Percentiles rank a stretch among this genome's conserved stretches.
phyloP scores from a whole-genome alignment of 345 rosid species.

The Arabis hirsuta region DNA sequence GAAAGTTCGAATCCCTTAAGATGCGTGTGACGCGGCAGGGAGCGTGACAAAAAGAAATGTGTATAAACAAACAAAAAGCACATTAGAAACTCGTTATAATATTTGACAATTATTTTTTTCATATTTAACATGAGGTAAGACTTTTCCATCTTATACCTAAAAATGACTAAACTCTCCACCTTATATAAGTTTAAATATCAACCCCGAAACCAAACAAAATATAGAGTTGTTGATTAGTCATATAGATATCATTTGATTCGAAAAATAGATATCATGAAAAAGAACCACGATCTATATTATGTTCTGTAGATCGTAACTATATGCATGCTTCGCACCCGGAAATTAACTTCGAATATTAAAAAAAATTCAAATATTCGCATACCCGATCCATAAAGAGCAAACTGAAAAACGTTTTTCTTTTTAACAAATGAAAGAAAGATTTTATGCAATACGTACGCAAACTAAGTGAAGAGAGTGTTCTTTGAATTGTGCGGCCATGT shows the following conservation, averaged over 20 bases:
- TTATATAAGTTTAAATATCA: constrained; percentile 4
- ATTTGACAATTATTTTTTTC: constrained; percentile 8
- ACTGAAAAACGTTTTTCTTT: too few relatives aligned
- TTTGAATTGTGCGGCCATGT: too few relatives aligned
- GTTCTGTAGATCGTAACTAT: too few relatives aligned
- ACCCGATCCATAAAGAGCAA: too few relatives aligned
- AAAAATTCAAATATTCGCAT: too few relatives aligned
- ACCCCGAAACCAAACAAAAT: constrained; percentile 20
- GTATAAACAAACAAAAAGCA: constrained; percentile 2
- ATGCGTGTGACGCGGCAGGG: constrained; percentile 35
- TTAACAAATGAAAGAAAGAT: too few relatives aligned
- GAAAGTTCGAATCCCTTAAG: constrained; percentile 29
- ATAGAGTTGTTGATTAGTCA: constrained; percentile 33
- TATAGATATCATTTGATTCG: neutral
- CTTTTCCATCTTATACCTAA: constrained; percentile 42
- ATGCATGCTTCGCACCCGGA: too few relatives aligned
- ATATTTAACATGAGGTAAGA: constrained; percentile 44
- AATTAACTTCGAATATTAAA: too few relatives aligned
- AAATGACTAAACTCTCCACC: constrained; percentile 23
- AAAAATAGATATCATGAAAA: too few relatives aligned
- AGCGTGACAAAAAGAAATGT: constrained; percentile 15
- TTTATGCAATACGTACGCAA: too few relatives aligned
- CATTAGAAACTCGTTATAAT: constrained; percentile 11
- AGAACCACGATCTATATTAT: too few relatives aligned
- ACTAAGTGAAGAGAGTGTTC: too few relatives aligned